Evolutionary conservation across 1,284 basidiomycete species (phyloP), one percentile per base, ranked within the genome.

Genomic region (Puccinia polysora): DNA sequence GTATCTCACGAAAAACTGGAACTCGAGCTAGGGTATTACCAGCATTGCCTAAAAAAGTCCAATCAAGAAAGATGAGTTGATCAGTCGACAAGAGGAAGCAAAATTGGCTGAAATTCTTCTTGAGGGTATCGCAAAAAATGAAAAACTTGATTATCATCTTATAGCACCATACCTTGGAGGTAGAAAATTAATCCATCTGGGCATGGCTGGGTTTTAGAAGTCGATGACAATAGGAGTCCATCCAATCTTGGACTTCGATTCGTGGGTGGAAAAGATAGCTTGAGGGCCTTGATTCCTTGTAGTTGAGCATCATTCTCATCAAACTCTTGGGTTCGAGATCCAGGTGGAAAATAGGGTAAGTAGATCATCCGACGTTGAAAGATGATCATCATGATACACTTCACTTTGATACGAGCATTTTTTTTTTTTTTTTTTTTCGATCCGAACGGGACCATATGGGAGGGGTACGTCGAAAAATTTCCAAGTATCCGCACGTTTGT

Each of bases 21-120:
- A 64, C 23, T 28, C 62, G 62, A 18, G 45, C 62, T 5, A 64
- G 43, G 25, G 62, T 47, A 30, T 64, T 64, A 2, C 62, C 62
- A 47, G 62, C 62, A 50, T 64, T 64, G 14, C 62, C 62, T 64
- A 47, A 8, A 20, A 8, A 14, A 30, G 25, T 18, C 6, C 5
- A 14, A 1, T 1, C 14, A 40, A 50, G 23, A 32, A 64, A 23
- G 30, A n/a, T 4, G n/a, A 60, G 6, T 1, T 20, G 36, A 6
- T 25, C 18, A 43, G 6, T n/a, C n/a, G n/a, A n/a, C n/a, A n/a
- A 47, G 28, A 23, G 25, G 30, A n/a, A 50, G 2, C 14, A 20
- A 49, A 15, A n/a, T n/a, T n/a, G n/a, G n/a, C n/a, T n/a, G n/a
- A n/a, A n/a, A n/a, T n/a, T n/a, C n/a, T n/a, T n/a, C n/a, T n/a